Evolutionary conservation across 23 red algal species (phyloP).

Genomic region (Gracilaria gracilis): DNA sequence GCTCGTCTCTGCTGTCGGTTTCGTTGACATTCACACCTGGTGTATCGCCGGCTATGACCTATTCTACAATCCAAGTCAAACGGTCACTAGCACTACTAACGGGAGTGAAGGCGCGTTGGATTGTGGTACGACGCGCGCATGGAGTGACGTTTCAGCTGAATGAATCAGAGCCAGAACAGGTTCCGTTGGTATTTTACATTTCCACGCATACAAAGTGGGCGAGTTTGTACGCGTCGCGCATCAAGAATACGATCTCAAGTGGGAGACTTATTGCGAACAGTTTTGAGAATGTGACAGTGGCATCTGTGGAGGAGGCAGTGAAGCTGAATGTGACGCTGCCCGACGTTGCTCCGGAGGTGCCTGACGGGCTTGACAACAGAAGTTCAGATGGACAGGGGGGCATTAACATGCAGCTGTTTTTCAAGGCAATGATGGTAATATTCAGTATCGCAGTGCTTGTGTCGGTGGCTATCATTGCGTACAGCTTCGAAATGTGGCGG

Average conservation of each 20-base stretch:
- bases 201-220: conserved; percentile 25
- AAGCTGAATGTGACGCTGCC: background rate
- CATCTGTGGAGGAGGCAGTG: background rate
- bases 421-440: background rate
- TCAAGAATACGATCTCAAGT: background rate
- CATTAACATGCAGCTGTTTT: background rate
- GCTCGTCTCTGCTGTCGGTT: conserved; percentile 2
- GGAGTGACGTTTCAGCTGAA: conserved; percentile 10
- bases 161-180: conserved; percentile 15
- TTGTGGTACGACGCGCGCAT: conserved; percentile 27
- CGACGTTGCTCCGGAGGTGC: background rate
- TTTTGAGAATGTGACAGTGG: conserved; percentile 2
- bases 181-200: conserved; percentile 34
- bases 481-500: background rate
- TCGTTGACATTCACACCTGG: conserved; percentile 44
- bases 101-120: conserved; percentile 4
- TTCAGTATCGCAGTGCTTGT: background rate
- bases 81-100: conserved; percentile 5
- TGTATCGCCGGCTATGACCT: conserved; percentile 36
- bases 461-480: background rate
- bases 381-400: background rate
- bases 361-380: background rate
- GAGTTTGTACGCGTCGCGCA: background rate
- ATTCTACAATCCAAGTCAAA: conserved; percentile 14
- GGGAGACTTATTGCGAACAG: background rate